phyloP scores from a whole-genome alignment of 2,329 filamentous ascomycete species.

The Diaporthe destruens region DNA sequence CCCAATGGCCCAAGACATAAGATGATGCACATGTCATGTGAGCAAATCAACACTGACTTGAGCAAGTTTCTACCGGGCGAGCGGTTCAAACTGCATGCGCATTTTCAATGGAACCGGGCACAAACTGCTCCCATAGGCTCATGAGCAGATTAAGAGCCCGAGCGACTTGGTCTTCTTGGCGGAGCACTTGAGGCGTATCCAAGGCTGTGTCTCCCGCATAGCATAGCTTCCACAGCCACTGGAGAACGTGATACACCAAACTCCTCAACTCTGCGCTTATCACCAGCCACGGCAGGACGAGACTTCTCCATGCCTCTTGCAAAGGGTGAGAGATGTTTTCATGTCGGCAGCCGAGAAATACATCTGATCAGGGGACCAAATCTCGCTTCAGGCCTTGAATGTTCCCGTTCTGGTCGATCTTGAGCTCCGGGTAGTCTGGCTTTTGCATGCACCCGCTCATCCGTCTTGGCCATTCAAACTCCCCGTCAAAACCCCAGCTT shows the following conservation, averaged over 20 bases:
- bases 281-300: not conserved
- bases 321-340: not conserved
- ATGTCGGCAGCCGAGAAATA: not conserved
- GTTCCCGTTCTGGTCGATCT: slow-evolving; percentile 17
- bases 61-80: not conserved
- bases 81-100: not conserved
- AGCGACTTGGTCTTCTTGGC: slow-evolving; percentile 7
- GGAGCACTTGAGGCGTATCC: not conserved
- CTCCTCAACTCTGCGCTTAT: not conserved
- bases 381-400: not conserved
- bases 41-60: not conserved
- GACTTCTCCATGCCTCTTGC: not conserved
- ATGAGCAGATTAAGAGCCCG: slow-evolving; percentile 17
- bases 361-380: not conserved
- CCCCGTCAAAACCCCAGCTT: slow-evolving; percentile 25
- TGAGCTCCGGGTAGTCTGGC: slow-evolving; percentile 30
- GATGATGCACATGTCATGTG: not conserved
- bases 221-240: not conserved
- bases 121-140: not conserved
- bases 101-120: not conserved
- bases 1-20: not conserved
- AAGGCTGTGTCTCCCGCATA: not conserved
- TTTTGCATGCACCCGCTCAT: slow-evolving; percentile 33
- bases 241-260: slow-evolving; percentile 14
- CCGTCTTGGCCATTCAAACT: slow-evolving; percentile 19